A percentile compares a stretch with the other conserved stretches of the same genome.
These are phyloP conservation scores for Carex parvula DNA, from an alignment of 176 grass and related monocot species.

Conservation along the genomic window DNA sequence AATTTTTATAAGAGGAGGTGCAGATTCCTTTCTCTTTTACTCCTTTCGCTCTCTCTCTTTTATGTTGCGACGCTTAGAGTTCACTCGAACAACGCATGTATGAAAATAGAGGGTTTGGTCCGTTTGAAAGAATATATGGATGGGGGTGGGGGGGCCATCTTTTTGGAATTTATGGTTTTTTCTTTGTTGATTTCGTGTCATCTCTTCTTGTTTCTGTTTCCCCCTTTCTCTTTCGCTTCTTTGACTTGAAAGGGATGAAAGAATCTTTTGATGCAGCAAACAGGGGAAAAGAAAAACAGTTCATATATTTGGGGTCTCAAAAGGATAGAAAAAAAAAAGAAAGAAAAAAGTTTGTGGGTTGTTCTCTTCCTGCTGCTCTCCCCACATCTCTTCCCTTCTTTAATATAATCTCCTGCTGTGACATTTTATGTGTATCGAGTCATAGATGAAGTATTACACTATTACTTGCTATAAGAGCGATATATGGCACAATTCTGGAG, in stretches of 20 bases:
- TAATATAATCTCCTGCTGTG: constrained; percentile 30
- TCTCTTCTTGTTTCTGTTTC: constrained; percentile 33
- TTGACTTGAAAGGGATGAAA: constrained; percentile 75
- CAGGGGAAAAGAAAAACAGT: constrained; percentile 52
- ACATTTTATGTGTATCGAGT: not conserved
- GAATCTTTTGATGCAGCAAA: constrained; percentile 89
- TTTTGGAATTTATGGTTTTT: constrained; percentile 36
- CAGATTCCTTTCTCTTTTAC: constrained; percentile 22
- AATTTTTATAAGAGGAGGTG: constrained; percentile 21
- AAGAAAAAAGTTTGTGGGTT: constrained; percentile 6
- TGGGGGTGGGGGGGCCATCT: constrained; percentile 38
- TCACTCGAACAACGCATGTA: constrained; percentile 20
- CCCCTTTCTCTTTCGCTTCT: constrained; percentile 74
- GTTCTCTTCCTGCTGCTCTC: constrained; percentile 33
- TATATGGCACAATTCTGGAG: no score
- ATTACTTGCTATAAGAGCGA: not conserved
- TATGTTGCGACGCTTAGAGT: constrained; percentile 16
- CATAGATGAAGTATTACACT: not conserved
- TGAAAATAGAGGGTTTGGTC: constrained; percentile 14
- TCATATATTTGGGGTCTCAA: constrained; percentile 65
- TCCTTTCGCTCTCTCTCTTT: constrained; percentile 18
- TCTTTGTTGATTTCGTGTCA: constrained; percentile 29
- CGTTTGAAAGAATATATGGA: constrained; percentile 52
- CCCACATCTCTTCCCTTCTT: constrained; percentile 14
- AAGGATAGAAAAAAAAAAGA: constrained; percentile 54